Conservation (phyloP, 2,329 filamentous ascomycete genomes). For the Remersonia thermophila region DNA sequence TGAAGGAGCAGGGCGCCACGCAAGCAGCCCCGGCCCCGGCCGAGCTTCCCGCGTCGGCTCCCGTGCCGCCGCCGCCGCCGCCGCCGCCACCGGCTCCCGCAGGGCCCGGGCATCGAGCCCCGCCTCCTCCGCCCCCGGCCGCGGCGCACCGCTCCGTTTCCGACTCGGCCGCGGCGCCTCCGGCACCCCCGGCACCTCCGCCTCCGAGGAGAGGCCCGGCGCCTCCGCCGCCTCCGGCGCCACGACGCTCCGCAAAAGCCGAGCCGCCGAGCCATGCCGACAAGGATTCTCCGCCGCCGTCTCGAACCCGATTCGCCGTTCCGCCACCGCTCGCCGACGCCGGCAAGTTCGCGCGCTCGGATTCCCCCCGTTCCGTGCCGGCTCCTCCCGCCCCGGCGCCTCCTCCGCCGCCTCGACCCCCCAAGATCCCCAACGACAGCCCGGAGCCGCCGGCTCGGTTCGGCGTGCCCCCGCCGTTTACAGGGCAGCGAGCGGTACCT, state of each 20-base stretch:
- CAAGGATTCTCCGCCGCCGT: constrained; percentile 54
- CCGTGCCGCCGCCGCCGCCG: constrained; percentile 20
- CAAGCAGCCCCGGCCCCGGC: constrained; percentile 20
- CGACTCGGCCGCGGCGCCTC: constrained; percentile 17
- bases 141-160: constrained; percentile 11
- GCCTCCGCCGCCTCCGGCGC: constrained; percentile 22
- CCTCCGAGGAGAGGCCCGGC: constrained; percentile 14
- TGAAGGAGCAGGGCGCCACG: constrained; percentile 41
- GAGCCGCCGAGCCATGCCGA: constrained; percentile 23
- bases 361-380: constrained; percentile 30
- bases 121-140: constrained; percentile 28
- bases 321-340: constrained; percentile 84
- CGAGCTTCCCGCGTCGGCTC: constrained; percentile 15
- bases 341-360: constrained; percentile 63
- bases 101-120: constrained; percentile 25
- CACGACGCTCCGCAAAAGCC: constrained; percentile 22
- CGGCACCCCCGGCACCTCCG: constrained; percentile 21
- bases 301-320: constrained; percentile 62
- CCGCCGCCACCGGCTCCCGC: constrained; percentile 23
- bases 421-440: constrained; percentile 61
- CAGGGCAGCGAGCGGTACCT: constrained; percentile 53
- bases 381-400: constrained; percentile 41
- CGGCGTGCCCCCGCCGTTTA: constrained; percentile 69
- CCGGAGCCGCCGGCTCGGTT: constrained; percentile 49
- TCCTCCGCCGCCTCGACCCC: constrained; percentile 54